Conservation (phyloP, 176 grass and related monocot species). For the Aegilops bicornis region DNA sequence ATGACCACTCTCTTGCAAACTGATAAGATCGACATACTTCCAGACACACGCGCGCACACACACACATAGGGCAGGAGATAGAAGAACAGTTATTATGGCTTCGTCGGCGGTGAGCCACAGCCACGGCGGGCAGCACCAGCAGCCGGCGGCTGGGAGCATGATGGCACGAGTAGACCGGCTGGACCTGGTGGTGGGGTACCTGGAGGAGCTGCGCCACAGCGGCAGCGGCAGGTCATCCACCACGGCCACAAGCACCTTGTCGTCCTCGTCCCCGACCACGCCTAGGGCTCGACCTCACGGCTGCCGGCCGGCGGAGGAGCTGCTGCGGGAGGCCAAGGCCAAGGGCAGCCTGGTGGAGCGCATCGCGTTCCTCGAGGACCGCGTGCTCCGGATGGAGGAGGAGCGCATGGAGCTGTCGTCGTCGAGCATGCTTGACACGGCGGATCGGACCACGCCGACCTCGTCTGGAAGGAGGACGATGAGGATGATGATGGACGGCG, state of each 20-base stretch:
- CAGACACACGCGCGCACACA: not conserved
- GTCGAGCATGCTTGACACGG: not conserved
- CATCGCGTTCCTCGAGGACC: conserved; percentile 10
- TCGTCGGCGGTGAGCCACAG: not conserved
- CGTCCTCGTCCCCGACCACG: not conserved
- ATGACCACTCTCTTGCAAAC: not conserved
- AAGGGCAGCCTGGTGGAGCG: conserved; percentile 13
- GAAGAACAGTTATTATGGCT: not conserved
- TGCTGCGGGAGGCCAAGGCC: not conserved
- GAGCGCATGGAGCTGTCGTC: not conserved
- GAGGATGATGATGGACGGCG: not conserved
- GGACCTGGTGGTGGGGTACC: conserved; percentile 58
- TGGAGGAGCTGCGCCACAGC: conserved; percentile 47
- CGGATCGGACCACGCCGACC: not conserved
- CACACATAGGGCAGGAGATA: not conserved
- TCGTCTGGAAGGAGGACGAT: not conserved
- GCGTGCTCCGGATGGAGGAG: conserved; percentile 13
- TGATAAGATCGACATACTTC: not conserved
- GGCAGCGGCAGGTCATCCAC: not conserved
- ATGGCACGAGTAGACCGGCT: conserved; percentile 57
- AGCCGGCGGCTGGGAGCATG: conserved; percentile 31
- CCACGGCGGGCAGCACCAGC: not conserved
- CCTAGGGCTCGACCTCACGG: not conserved
- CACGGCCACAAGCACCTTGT: conserved; percentile 4
- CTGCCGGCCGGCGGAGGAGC: conserved; percentile 4